Conservation (phyloP, 306 rosid genomes). For the Potentilla sterilis region DNA sequence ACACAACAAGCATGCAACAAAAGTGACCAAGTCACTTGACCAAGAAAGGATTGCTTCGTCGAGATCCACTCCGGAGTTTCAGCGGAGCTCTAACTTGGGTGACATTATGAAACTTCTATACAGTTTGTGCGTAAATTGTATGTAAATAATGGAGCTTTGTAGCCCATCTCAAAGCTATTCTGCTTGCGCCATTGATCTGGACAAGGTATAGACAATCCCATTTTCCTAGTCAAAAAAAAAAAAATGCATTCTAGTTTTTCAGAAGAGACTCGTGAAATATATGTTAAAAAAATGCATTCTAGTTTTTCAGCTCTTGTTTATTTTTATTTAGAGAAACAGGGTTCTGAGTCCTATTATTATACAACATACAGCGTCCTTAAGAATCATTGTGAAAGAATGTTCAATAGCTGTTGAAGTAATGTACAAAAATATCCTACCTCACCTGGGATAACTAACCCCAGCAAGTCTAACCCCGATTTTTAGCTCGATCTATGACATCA, state of each 20-base stretch:
- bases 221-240: no score
- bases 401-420: not conserved
- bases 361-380: not conserved
- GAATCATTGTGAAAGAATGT: constrained; percentile 10
- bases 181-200: no score
- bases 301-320: constrained; percentile 2
- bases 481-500: not conserved
- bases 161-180: no score
- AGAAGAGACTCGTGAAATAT: not conserved
- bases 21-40: not conserved
- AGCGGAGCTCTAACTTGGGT: no score
- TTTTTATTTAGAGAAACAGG: not conserved
- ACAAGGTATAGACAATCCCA: no score
- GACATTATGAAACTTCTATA: no score
- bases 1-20: not conserved
- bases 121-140: no score
- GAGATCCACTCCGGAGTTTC: not conserved
- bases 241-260: no score
- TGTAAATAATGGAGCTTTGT: no score
- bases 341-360: not conserved
- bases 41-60: not conserved
- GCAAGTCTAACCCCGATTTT: not conserved
- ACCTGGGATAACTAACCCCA: not conserved
- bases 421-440: not conserved
- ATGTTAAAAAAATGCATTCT: not conserved